Evolutionary conservation across 1,139 yeast genomes (phyloP).

Genomic region (Hyphopichia burtonii): DNA sequence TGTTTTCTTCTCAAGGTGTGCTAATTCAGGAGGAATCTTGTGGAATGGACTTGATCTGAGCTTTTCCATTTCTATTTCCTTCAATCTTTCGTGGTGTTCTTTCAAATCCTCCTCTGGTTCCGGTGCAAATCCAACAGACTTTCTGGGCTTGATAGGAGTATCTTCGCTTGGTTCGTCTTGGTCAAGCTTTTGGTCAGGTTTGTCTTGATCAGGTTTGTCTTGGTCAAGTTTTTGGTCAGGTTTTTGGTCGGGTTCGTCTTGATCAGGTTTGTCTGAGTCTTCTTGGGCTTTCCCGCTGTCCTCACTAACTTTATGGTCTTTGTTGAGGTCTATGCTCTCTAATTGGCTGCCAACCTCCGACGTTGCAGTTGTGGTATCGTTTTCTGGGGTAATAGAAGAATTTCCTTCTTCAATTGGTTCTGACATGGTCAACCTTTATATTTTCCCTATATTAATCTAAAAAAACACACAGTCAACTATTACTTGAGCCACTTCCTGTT

Average conservation of each 20-base stretch:
- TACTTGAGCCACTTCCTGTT: too few relatives aligned
- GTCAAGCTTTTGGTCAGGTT: too few relatives aligned
- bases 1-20: slow-evolving; percentile 30
- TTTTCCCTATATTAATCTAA: too few relatives aligned
- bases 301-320: too few relatives aligned
- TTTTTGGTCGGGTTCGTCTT: neutral
- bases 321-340: too few relatives aligned
- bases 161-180: neutral
- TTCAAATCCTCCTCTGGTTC: slow-evolving; percentile 37
- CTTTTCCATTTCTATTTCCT: slow-evolving; percentile 24
- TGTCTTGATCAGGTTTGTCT: neutral
- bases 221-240: too few relatives aligned
- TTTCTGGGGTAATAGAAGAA: neutral
- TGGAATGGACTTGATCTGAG: slow-evolving; percentile 37
- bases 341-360: too few relatives aligned
- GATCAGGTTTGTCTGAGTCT: neutral
- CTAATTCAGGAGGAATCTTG: slow-evolving; percentile 44
- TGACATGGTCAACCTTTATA: neutral
- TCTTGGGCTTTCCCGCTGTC: neutral
- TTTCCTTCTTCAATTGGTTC: neutral
- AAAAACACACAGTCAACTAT: too few relatives aligned
- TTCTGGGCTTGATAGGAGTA: slow-evolving; percentile 12
- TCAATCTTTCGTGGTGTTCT: slow-evolving; percentile 32
- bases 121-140: slow-evolving; percentile 44
- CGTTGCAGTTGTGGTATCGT: neutral